Base-by-base conservation (phyloP, 2,329 filamentous ascomycete species). In the Sphaerulina musiva region DNA sequence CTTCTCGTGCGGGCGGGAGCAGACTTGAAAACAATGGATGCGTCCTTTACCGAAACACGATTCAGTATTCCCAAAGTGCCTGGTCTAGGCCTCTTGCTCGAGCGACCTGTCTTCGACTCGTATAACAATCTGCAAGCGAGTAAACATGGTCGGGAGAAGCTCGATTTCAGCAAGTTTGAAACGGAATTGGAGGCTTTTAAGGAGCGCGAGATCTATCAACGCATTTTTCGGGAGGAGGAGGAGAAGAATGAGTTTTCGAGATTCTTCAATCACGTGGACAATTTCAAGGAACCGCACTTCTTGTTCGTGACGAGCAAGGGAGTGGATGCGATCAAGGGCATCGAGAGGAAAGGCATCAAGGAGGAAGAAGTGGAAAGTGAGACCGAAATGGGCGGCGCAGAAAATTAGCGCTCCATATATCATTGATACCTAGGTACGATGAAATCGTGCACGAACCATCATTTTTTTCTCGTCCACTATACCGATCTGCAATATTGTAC, bases 61-160 rank as follows among this genome's bases (percentile, higher is more conserved):
- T 87, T 95, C 65, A 86, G 86, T 46, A 95, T 98, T 53, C 93
- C 93, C 52, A 97, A 97, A 73, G 93, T 91, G 0, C 93, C 93
- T 0, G 87, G 89, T 3, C 73, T 98, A 36, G 93, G 93, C 0
- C 74, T 98, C 42, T 75, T 97, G 51, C 80, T 98, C 3, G 93
- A 98, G 73, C 78, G 89, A 1, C 93, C 93, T 1, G 87, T 97
- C 0, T 98, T 98, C 68, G 85, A 92, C 57, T 84, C 77, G 47
- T 97, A 96, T 73, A 98, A 96, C 71, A 79, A 79, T 51, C 83
- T 85, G 60, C 84, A 87, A 1, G 78, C 78, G 6, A 76, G 78
- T 36, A 80, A 81, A 51, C 79, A 85, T 42, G 81, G 79, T 6
- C 81, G 83, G 51, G 80, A 86, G 47, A 78, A 80, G 23, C 84